These are phyloP conservation scores for Penicillium sp. DNA, from an alignment of 2,329 filamentous ascomycete genomes.

Conservation along the genomic window DNA sequence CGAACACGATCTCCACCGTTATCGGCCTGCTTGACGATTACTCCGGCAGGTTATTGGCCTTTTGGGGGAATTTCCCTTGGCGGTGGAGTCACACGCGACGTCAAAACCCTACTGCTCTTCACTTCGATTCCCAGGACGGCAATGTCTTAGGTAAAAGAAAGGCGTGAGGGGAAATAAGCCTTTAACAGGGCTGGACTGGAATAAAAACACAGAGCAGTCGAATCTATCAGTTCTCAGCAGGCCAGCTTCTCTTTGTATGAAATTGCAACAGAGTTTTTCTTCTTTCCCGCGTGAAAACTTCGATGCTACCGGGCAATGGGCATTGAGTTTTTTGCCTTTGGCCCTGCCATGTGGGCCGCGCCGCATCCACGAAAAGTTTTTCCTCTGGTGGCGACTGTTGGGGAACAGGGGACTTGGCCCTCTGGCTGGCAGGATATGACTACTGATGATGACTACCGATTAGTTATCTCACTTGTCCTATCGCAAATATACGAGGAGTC, in stretches of 20 bases:
- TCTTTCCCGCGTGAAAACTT: not conserved
- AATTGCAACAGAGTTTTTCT: not conserved
- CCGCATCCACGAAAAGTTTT: conserved; percentile 2
- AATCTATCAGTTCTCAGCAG: not conserved
- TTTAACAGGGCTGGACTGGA: not conserved
- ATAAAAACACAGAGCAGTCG: not conserved
- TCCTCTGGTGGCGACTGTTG: conserved; percentile 6
- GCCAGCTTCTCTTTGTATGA: not conserved
- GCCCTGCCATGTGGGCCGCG: conserved; percentile 4
- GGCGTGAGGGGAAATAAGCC: not conserved
- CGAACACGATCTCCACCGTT: not conserved
- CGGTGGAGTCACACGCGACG: not conserved
- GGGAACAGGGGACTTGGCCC: not conserved
- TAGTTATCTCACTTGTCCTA: not conserved
- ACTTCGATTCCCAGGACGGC: not conserved
- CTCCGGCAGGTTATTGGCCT: not conserved
- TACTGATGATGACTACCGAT: not conserved
- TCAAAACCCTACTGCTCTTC: not conserved
- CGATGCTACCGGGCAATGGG: not conserved
- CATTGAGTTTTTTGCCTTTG: not conserved
- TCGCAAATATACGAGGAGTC: not conserved
- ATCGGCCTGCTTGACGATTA: not conserved
- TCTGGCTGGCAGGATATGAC: not conserved
- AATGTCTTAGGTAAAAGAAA: conserved; percentile 1
- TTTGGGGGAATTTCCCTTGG: not conserved